Evolutionary conservation across 1,284 basidiomycete species (phyloP).

Genomic region (Wallemia hederae): DNA sequence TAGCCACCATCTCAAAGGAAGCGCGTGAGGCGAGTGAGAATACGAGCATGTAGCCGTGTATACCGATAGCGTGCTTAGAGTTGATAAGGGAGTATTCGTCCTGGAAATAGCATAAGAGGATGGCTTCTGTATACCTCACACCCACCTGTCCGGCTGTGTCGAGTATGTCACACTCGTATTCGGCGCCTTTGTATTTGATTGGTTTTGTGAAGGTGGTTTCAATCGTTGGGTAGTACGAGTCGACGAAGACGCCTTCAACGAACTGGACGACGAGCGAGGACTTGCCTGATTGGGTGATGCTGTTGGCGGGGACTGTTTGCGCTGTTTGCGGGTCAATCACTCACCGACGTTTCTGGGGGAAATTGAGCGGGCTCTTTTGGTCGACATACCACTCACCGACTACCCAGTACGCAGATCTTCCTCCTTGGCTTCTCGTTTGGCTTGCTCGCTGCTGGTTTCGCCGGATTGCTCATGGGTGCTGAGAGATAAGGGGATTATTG

Average conservation of each 20-base stretch:
- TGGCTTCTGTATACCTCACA: neutral
- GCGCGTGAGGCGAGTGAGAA: constrained; percentile 77
- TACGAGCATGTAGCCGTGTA: constrained; percentile 64
- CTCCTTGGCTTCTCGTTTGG: neutral
- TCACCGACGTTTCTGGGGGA: neutral
- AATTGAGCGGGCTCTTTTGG: no score
- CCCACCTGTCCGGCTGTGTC: constrained; percentile 67
- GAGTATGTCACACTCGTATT: constrained; percentile 89
- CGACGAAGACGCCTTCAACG: constrained; percentile 37
- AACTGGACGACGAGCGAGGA: constrained; percentile 46
- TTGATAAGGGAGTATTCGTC: constrained; percentile 64
- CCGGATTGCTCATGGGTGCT: neutral
- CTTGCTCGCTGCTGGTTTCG: neutral
- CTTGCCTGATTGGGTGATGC: no score
- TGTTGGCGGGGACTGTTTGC: no score
- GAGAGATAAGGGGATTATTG: neutral
- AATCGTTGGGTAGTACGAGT: constrained; percentile 80
- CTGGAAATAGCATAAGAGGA: constrained; percentile 19
- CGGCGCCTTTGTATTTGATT: constrained; percentile 49
- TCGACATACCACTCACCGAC: neutral
- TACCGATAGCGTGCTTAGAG: constrained; percentile 49
- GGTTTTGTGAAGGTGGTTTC: constrained; percentile 65
- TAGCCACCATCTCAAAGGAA: constrained; percentile 87
- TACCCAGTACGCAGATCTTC: neutral
- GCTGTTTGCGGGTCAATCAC: no score